Evolutionary conservation across 2,329 filamentous ascomycete genomes (phyloP).

Genomic region (Aureobasidium uvarum): DNA sequence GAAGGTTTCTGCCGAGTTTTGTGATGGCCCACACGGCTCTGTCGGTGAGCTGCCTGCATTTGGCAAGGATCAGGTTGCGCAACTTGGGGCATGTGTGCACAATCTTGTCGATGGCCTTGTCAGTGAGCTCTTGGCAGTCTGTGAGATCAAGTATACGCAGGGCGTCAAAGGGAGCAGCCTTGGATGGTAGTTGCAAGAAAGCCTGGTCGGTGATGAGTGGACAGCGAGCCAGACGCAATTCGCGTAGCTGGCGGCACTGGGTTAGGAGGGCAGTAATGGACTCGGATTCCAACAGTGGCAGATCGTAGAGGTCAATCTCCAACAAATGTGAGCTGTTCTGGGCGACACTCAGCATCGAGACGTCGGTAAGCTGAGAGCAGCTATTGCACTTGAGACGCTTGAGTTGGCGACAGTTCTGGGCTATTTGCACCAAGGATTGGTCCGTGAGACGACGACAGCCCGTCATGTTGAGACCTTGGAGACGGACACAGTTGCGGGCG

Average conservation of each 20-base stretch:
- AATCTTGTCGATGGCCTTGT: slow-evolving; percentile 84
- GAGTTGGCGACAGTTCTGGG: slow-evolving; percentile 77
- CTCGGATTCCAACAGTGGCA: slow-evolving; percentile 73
- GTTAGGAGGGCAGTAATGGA: slow-evolving; percentile 78
- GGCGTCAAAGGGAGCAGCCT: slow-evolving; percentile 69
- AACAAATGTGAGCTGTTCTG: slow-evolving; percentile 87
- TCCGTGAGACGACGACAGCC: slow-evolving; percentile 82
- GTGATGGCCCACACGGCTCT: slow-evolving; percentile 82
- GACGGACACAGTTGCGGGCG: slow-evolving; percentile 73
- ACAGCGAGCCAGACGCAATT: slow-evolving; percentile 84
- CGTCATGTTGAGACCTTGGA: slow-evolving; percentile 93
- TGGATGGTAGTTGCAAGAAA: slow-evolving; percentile 72
- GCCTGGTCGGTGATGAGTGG: slow-evolving; percentile 81
- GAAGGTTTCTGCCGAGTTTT: slow-evolving; percentile 87
- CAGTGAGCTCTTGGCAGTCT: slow-evolving; percentile 78
- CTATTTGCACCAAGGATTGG: slow-evolving; percentile 76
- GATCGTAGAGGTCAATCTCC: slow-evolving; percentile 92
- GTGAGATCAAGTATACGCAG: slow-evolving; percentile 92
- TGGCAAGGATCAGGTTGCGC: slow-evolving; percentile 88
- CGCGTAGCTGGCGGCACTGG: slow-evolving; percentile 78
- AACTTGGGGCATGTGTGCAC: slow-evolving; percentile 81
- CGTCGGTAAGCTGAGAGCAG: slow-evolving; percentile 79
- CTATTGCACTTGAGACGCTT: slow-evolving; percentile 97
- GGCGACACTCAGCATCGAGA: slow-evolving; percentile 80
- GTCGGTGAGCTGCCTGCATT: slow-evolving; percentile 92